A percentile compares a stretch with the other conserved stretches of the same genome.
Evolutionary conservation across 2,329 filamentous ascomycete species (phyloP).

Genomic region (Ceratocystis destructans): DNA sequence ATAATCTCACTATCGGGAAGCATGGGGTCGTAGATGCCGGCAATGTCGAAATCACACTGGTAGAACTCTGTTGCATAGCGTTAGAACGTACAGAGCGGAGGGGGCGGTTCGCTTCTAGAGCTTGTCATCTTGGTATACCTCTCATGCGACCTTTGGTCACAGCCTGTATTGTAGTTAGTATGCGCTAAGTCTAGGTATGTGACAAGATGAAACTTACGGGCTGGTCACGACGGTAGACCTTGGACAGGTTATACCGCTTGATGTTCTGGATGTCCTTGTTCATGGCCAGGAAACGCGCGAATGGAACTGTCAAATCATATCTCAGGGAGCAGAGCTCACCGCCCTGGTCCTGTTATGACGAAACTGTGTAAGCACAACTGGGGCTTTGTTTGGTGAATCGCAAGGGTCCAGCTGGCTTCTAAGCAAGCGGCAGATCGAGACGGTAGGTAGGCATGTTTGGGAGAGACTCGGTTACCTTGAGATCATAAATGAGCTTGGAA

Average conservation of each 20-base stretch:
- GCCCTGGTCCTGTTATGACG: slow-evolving; percentile 60
- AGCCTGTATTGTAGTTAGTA: slow-evolving; percentile 41
- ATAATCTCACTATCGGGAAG: slow-evolving; percentile 83
- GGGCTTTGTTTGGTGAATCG: slow-evolving; percentile 21
- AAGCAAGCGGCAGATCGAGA: not conserved
- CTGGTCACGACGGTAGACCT: slow-evolving; percentile 47
- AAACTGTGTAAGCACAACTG: slow-evolving; percentile 4
- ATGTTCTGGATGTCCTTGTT: slow-evolving; percentile 69
- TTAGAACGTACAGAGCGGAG: not conserved
- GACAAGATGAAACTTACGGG: slow-evolving; percentile 22
- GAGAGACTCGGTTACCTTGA: slow-evolving; percentile 15
- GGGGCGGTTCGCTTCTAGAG: not conserved
- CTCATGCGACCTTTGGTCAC: slow-evolving; percentile 87
- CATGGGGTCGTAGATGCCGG: slow-evolving; percentile 72
- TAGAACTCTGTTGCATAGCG: slow-evolving; percentile 57
- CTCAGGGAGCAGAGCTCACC: slow-evolving; percentile 62
- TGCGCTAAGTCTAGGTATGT: not conserved
- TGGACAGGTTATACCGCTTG: slow-evolving; percentile 91
- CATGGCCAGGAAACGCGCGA: slow-evolving; percentile 87
- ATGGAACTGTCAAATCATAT: slow-evolving; percentile 80
- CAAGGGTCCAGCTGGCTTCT: not conserved
- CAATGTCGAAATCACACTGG: slow-evolving; percentile 95
- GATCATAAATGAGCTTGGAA: slow-evolving; percentile 79
- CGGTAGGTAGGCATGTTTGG: not conserved
- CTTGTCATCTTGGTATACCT: slow-evolving; percentile 13